Base-by-base conservation (phyloP, 2,329 filamentous ascomycete genomes). In the Sporothrix phasma region DNA sequence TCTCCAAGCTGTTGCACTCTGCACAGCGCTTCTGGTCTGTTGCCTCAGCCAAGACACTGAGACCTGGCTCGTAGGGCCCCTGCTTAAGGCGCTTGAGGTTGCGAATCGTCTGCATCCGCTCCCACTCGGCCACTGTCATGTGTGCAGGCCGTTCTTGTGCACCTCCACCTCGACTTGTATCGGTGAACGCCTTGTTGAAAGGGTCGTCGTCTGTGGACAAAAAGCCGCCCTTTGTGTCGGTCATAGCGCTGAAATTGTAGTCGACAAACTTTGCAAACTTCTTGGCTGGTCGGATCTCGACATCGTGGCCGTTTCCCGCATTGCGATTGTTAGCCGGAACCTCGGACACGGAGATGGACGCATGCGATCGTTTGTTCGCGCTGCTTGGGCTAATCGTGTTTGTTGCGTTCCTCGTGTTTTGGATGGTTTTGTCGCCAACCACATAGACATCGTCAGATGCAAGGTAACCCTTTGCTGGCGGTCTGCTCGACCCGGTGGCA, bases 191-290 rank as follows among this genome's bases (percentile, higher is more conserved):
- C 69, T 88, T 88, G 73, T 96, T 96, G 73, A 88, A 85, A 0
- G 94, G 94, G 74, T 99, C 94, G 72, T 99, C 94, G 67, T 93
- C 89, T 0, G 84, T 83, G n/a, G 88, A 89, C 68, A 99, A 76
- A 75, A 99, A 99, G 0, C 94, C 94, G 67, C 94, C 94, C 73
- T 97, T 97, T 0, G 93, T 97, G 74, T 99, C 94, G 6, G 88
- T 95, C 92, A 99, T 97, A 76, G 93, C 89, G 73, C 89, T 93
- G 76, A 99, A 94, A 75, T 99, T 94, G 77, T 97, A 97, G 73
- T 99, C 94, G 72, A 99, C 92, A 73, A 89, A 97, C 74, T 94
- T 93, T 66, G 89, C 86, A 69, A 97, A 97, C 72, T 95, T 97
- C 71, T 87, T 84, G 45, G 90, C 90, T 0, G 93, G 88, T 63